Base-by-base conservation (phyloP, 2,329 filamentous ascomycete species). In the Lachnellula occidentalis region DNA sequence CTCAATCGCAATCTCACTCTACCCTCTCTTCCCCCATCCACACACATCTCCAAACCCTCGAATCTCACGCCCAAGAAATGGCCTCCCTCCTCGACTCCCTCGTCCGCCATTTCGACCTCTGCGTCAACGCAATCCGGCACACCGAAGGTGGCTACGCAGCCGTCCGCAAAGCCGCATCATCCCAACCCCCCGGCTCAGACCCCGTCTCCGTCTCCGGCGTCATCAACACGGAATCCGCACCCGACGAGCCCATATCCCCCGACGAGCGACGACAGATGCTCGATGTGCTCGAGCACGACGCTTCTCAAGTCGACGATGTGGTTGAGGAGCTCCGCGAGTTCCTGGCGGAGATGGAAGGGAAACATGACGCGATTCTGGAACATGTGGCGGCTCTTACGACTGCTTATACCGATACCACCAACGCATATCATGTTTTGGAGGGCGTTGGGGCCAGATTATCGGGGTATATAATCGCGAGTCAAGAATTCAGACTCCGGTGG, bases 31-130 rank as follows among this genome's bases (percentile, higher is more conserved):
- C 72, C 5, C 73, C 71, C 0, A 73, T 80, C 45, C 73, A 76
- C 0, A 63, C 66, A 9, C 67, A 78, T 39, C 78, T 79, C 59
- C 72, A 72, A 50, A 67, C 70, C 6, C 60, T 70, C 12, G 67
- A 69, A 61, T 53, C 48, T 4, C 85, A 92, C 62, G 92, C 92
- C 0, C 85, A 88, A 58, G 83, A 86, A 64, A 92, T 95, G 84
- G 92, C 92, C 5, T 79, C 86, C 54, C 79, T 90, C 5, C 80
- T 97, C 1, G 82, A 90, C 54, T 90, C 87, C 1, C 76, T 97
- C 4, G 91, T 90, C 7, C 82, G 81, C 24, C 92, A 97, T 72
- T 96, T 96, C 68, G 92, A 97, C 70, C 82, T 95, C 60, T 96
- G 92, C 70, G 89, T 95, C 14, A 92, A 87, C 1, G 92, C 92